Base-by-base conservation (phyloP, 2,329 filamentous ascomycete genomes). In the Triangularia verruculosa region DNA sequence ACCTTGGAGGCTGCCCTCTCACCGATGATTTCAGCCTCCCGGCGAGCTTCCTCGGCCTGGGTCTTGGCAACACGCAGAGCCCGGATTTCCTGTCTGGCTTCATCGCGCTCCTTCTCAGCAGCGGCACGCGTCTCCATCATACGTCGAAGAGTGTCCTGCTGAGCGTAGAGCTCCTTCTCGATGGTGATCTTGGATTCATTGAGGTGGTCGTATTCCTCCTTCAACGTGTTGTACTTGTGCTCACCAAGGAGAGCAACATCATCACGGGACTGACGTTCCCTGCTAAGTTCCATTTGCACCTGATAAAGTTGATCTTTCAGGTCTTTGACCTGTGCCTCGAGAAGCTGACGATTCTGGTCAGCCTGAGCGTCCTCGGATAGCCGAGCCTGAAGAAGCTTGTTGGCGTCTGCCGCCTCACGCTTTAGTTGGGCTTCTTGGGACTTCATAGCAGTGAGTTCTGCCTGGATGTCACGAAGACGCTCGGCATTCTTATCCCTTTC, bases 141-240 rank as follows among this genome's bases (percentile, higher is more conserved):
- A 61, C 94, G 87, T 39, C 95, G 88, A 54, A 97, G 84, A 11
- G 91, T 90, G 73, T 99, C 94, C 75, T 97, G 93, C 73, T 98
- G 94, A 4, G 91, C 89, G 74, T 98, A 98, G 75, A 99, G 89
- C 76, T 98, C 94, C 76, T 97, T 98, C 76, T 99, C 94, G 67
- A 99, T 97, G 55, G 89, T 96, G 71, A 97, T 97, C 77, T 99
- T 99, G 27, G 92, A 89, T 67, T 97, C 93, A 71, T 97, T 97
- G 32, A 98, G 82, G 32, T 87, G 86, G 57, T 96, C 89, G 70
- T 88, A 96, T 68, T 98, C 93, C 25, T 93, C 88, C 73, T 93
- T 89, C 65, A 99, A 81, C 58, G 89, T 86, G 53, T 90, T 83
- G 71, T 89, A 91, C 74, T 95, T 96, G 78, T 97, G 93, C 70